These are phyloP conservation scores for Urostyla sp. DNA, from an alignment of 73 alveolate genomes.

Conservation along the genomic window DNA sequence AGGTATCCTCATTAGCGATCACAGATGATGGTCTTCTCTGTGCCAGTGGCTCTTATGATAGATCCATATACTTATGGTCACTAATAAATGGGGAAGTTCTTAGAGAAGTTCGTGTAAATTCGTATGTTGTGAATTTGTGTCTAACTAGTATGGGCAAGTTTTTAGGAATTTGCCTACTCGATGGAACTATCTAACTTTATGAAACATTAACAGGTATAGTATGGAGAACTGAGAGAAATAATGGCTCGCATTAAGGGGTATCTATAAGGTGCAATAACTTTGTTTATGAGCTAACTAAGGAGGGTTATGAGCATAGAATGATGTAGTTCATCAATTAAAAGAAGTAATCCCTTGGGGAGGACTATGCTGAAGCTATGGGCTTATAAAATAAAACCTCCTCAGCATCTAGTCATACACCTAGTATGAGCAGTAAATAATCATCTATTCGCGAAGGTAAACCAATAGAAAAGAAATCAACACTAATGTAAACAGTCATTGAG, in stretches of 20 bases:
- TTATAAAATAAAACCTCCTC: neutral
- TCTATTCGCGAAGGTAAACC: neutral
- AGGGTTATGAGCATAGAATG: conserved; percentile 48
- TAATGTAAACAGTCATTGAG: conserved; percentile 32
- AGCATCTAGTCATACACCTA: neutral
- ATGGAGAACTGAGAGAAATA: conserved; percentile 59
- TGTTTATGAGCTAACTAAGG: conserved; percentile 48
- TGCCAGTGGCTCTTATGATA: conserved; percentile 42
- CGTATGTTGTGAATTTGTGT: conserved; percentile 4
- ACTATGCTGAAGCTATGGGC: conserved; percentile 46
- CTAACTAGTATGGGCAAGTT: conserved; percentile 55
- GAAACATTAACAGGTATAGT: conserved; percentile 59
- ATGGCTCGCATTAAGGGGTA: conserved; percentile 59
- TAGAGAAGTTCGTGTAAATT: conserved; percentile 30
- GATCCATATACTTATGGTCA: conserved; percentile 43
- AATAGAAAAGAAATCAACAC: neutral
- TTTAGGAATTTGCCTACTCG: conserved; percentile 14
- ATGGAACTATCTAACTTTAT: conserved; percentile 32
- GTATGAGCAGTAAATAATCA: too few relatives aligned
- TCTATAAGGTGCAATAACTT: conserved; percentile 36
- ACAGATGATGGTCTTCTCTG: conserved; percentile 61
- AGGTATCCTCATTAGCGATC: conserved; percentile 6
- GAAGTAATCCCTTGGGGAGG: conserved; percentile 7
- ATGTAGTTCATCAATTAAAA: conserved; percentile 25
- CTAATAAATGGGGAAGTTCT: conserved; percentile 29